Percentiles rank a stretch among this genome's conserved stretches.
phyloP scores from a whole-genome alignment of 169 alveolate genomes.

The Eimeria acervulina region DNA sequence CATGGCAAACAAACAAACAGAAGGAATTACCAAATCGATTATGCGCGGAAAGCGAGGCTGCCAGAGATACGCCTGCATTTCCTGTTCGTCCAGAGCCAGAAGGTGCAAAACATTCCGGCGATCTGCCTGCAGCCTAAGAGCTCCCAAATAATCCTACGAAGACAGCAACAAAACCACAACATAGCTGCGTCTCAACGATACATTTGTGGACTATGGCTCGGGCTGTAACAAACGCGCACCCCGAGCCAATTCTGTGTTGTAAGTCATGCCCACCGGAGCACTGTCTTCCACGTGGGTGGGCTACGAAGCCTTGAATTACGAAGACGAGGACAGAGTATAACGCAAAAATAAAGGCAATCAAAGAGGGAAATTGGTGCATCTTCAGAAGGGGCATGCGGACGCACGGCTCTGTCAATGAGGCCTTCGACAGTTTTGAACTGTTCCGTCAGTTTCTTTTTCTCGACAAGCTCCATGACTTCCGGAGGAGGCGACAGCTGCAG shows the following conservation, averaged over 20 bases:
- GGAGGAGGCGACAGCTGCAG: conserved; percentile 76
- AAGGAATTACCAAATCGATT: conserved; percentile 41
- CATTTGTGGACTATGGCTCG: not conserved
- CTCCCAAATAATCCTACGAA: conserved; percentile 78
- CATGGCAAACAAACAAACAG: not conserved
- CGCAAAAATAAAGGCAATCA: not conserved
- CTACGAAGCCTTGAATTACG: not conserved
- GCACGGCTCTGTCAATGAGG: conserved; percentile 81
- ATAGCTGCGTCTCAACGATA: not conserved
- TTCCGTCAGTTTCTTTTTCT: conserved; percentile 80
- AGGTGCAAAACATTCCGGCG: conserved; percentile 77
- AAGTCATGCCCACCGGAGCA: not conserved
- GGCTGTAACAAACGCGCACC: not conserved
- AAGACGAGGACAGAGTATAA: not conserved
- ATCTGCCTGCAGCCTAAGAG: conserved; percentile 80
- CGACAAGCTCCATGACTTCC: conserved; percentile 80
- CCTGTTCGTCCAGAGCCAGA: conserved; percentile 72
- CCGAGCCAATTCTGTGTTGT: not conserved
- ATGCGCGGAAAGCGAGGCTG: conserved; percentile 72
- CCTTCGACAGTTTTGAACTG: conserved; percentile 81
- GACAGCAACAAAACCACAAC: not conserved
- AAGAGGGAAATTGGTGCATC: not conserved
- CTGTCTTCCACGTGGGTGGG: not conserved
- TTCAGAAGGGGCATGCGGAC: not conserved
- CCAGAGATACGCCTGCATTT: conserved; percentile 75